A percentile compares a stretch with the other conserved stretches of the same genome.
These are phyloP conservation scores for Acrocalymma vagum DNA, from an alignment of 2,329 filamentous ascomycete species.

Conservation along the genomic window DNA sequence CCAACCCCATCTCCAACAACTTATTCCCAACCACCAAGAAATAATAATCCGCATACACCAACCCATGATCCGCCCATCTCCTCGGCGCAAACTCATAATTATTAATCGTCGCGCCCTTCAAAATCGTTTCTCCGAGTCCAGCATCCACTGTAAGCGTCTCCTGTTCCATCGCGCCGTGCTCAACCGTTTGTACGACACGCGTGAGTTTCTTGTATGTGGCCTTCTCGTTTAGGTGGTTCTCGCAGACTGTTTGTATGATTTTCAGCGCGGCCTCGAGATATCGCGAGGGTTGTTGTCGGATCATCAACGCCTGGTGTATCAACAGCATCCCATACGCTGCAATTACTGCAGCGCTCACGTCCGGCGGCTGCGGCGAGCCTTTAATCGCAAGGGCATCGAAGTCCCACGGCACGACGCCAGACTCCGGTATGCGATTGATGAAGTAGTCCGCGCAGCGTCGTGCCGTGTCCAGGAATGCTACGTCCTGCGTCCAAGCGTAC, in stretches of 20 bases:
- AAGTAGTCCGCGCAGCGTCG: slow-evolving; percentile 46
- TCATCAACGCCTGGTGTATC: slow-evolving; percentile 40
- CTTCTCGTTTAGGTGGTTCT: slow-evolving; percentile 2
- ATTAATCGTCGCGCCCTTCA: slow-evolving; percentile 52
- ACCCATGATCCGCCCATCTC: slow-evolving; percentile 53
- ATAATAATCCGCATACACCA: slow-evolving; percentile 58
- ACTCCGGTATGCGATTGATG: slow-evolving; percentile 43
- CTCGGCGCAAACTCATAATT: slow-evolving; percentile 51
- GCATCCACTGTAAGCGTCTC: slow-evolving; percentile 12
- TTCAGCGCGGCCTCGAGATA: slow-evolving; percentile 5
- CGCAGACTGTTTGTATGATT: slow-evolving; percentile 3
- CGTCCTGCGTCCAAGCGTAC: slow-evolving; percentile 49
- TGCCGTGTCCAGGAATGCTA: slow-evolving; percentile 49
- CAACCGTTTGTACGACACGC: slow-evolving; percentile 3
- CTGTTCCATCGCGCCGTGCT: slow-evolving; percentile 1
- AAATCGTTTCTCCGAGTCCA: slow-evolving; percentile 50
- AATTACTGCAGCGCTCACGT: slow-evolving; percentile 51
- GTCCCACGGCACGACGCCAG: slow-evolving; percentile 54
- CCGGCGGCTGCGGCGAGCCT: slow-evolving; percentile 43
- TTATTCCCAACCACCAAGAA: slow-evolving; percentile 53
- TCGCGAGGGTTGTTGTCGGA: not conserved
- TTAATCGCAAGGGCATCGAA: slow-evolving; percentile 48
- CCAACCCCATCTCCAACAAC: slow-evolving; percentile 37
- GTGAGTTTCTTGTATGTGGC: not conserved
- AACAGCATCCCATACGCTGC: slow-evolving; percentile 50